phyloP scores from a whole-genome alignment of 1,139 yeast species.

The Barnettozyma hawaiiensis region DNA sequence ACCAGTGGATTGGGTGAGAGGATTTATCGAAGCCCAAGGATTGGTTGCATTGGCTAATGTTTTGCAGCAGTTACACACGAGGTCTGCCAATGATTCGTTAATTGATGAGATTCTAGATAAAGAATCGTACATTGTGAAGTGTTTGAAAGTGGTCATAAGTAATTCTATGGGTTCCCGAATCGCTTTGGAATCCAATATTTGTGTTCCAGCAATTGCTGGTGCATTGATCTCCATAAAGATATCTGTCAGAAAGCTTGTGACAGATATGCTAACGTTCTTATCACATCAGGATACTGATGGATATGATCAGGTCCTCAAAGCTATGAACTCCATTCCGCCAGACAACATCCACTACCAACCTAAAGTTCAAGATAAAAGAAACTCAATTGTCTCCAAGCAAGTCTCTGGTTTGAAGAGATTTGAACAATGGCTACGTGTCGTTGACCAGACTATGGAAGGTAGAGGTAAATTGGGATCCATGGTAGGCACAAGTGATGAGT shows the following conservation, averaged over 20 bases:
- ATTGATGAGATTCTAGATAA: conserved; percentile 41
- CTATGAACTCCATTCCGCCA: conserved; percentile 57
- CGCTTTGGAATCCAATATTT: conserved; percentile 44
- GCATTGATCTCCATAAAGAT: conserved; percentile 60
- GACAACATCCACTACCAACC: conserved; percentile 53
- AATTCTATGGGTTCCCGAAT: conserved; percentile 51
- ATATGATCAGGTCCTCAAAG: conserved; percentile 55
- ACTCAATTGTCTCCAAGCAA: conserved; percentile 28
- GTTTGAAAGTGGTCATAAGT: conserved; percentile 57
- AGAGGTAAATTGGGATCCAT: conserved; percentile 84
- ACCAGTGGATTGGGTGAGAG: conserved; percentile 85
- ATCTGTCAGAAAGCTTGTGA: conserved; percentile 71
- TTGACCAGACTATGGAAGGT: conserved; percentile 74
- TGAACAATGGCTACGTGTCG: conserved; percentile 79
- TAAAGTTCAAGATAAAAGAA: conserved; percentile 33
- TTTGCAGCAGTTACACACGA: conserved; percentile 36
- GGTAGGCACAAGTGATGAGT: conserved; percentile 93
- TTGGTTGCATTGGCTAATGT: conserved; percentile 74
- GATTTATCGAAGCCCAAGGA: conserved; percentile 80
- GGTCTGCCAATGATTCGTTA: conserved; percentile 26
- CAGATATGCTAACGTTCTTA: conserved; percentile 63
- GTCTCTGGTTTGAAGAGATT: conserved; percentile 46
- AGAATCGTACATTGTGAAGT: conserved; percentile 55
- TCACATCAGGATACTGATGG: conserved; percentile 51
- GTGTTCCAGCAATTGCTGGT: conserved; percentile 54